Percentiles rank a stretch among this genome's conserved stretches.
phyloP scores from a whole-genome alignment of 2,329 filamentous ascomycete genomes.

The Erysiphe pulchra region DNA sequence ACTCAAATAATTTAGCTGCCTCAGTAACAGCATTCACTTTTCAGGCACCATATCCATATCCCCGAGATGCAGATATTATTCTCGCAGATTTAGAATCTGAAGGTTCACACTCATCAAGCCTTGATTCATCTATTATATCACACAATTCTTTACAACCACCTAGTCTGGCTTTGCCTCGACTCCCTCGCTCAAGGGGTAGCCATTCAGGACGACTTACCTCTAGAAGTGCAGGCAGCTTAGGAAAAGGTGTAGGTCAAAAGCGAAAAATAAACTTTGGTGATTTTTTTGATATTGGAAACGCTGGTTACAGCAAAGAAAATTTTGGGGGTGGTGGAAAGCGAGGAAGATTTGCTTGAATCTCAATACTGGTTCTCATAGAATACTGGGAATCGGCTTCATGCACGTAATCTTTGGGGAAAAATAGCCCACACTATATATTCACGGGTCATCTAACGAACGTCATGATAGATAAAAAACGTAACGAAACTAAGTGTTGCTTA shows the following conservation, averaged over 20 bases:
- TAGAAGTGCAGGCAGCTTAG: slow-evolving; percentile 16
- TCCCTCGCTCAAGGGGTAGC: slow-evolving; percentile 10
- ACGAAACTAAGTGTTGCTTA: too few species aligned
- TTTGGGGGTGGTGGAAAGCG: slow-evolving; percentile 14
- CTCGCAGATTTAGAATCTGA: slow-evolving; percentile 36
- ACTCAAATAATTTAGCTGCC: slow-evolving; percentile 2
- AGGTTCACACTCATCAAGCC: slow-evolving; percentile 13
- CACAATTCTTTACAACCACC: slow-evolving; percentile 6
- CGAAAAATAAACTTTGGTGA: slow-evolving; percentile 48
- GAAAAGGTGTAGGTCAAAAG: slow-evolving; percentile 43
- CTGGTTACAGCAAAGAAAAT: slow-evolving; percentile 35
- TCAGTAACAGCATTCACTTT: slow-evolving; percentile 42
- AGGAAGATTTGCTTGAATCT: slow-evolving; percentile 11
- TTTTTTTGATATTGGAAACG: slow-evolving; percentile 44
- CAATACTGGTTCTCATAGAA: not conserved
- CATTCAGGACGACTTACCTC: slow-evolving; percentile 6
- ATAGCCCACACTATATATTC: too few species aligned
- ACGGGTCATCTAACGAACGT: too few species aligned
- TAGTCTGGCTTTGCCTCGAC: slow-evolving; percentile 9
- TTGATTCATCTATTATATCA: slow-evolving; percentile 6
- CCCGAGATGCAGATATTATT: slow-evolving; percentile 29
- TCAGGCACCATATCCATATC: slow-evolving; percentile 34
- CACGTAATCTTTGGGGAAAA: too few species aligned
- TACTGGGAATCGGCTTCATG: too few species aligned
- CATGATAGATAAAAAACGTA: too few species aligned